Evolutionary conservation across 164 flowering plant species (phyloP).

Genomic region (Houttuynia cordata): DNA sequence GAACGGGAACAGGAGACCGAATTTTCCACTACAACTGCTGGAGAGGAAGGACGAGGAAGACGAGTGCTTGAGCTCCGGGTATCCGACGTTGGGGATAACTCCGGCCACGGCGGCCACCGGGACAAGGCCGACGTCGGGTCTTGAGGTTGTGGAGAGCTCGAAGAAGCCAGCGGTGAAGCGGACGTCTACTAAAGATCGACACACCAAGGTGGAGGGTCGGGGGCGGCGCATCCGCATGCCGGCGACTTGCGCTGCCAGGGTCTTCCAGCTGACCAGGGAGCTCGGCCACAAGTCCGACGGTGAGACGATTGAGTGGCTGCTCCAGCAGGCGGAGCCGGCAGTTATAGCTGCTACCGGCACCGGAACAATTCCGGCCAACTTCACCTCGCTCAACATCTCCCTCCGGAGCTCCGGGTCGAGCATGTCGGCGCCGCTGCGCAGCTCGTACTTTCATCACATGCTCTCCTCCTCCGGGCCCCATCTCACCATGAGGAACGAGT

Average conservation of each 20-base stretch:
- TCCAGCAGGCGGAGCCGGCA: constrained; percentile 79
- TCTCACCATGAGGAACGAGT: constrained; percentile 23
- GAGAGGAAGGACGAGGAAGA: constrained; percentile 42
- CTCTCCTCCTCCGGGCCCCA: constrained; percentile 16
- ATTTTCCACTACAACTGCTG: constrained; percentile 58
- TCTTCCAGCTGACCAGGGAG: constrained; percentile 62
- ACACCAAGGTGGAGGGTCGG: constrained; percentile 75
- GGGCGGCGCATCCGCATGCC: constrained; percentile 91
- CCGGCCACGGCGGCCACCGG: constrained; percentile 2
- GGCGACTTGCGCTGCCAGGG: constrained; percentile 74
- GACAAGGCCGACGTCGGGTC: constrained; percentile 9
- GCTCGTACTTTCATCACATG: constrained; percentile 26
- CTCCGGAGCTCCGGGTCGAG: constrained; percentile 54
- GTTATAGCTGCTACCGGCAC: constrained; percentile 87
- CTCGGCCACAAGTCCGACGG: constrained; percentile 78
- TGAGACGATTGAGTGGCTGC: constrained; percentile 72
- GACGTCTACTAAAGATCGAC: constrained; percentile 59
- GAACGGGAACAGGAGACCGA: constrained; percentile 31
- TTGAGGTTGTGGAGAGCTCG: constrained; percentile 3
- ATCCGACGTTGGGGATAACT: constrained; percentile 15
- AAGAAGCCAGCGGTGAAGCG: constrained; percentile 53
- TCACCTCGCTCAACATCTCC: constrained; percentile 59
- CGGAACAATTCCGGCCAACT: constrained; percentile 78
- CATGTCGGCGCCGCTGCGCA: constrained; percentile 38
- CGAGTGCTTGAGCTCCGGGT: constrained; percentile 24